These are phyloP conservation scores for Trichophyton equinum DNA, from an alignment of 2,329 filamentous ascomycete genomes.

Conservation along the genomic window DNA sequence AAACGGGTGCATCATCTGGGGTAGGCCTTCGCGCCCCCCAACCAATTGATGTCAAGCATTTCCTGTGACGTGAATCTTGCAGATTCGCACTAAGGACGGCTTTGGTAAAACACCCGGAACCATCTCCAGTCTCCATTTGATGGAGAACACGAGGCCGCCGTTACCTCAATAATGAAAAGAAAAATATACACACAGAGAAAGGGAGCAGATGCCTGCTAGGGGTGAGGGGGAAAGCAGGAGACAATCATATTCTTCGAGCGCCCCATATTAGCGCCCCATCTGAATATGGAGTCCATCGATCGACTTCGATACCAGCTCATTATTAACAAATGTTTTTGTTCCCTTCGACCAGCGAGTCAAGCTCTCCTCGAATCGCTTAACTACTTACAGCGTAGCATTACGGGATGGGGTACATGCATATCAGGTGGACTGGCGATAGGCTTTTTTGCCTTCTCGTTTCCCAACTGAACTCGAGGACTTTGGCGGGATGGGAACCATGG, in stretches of 20 bases:
- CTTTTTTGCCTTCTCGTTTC: background rate
- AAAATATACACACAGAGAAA: background rate
- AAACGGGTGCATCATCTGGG: conserved; percentile 5
- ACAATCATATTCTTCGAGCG: background rate
- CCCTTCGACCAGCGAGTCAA: background rate
- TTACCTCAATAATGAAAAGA: background rate
- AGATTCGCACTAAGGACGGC: conserved; percentile 4
- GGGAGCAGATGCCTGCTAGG: background rate
- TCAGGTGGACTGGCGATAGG: background rate
- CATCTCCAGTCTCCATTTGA: background rate
- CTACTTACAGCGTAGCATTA: background rate
- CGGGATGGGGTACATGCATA: background rate
- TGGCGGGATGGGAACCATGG: background rate
- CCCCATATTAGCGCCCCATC: background rate
- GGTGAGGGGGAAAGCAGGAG: background rate
- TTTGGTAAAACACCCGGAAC: conserved; percentile 4
- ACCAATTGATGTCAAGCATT: background rate
- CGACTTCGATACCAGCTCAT: background rate
- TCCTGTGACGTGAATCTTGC: background rate
- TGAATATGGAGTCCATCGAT: background rate
- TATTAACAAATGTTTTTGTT: background rate
- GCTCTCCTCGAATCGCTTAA: background rate
- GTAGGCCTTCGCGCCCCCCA: background rate
- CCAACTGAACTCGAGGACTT: background rate
- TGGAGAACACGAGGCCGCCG: background rate